phyloP scores from a whole-genome alignment of 2,329 filamentous ascomycete genomes.

The Colletotrichum simmondsii region DNA sequence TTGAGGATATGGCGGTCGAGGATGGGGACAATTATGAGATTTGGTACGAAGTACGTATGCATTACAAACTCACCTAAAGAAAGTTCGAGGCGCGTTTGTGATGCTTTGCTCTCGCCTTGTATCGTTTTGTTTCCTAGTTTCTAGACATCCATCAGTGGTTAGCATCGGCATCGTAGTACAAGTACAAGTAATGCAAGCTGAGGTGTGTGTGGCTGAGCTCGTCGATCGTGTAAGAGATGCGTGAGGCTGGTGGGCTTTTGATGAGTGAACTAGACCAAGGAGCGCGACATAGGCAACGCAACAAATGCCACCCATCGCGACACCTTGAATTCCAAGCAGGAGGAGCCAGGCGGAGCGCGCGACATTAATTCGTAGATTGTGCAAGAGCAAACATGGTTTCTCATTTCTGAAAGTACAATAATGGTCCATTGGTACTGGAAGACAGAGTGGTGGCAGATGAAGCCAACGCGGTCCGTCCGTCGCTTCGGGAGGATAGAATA shows the following conservation, averaged over 20 bases:
- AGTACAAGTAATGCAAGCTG: background rate
- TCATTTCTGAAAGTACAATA: constrained; percentile 27
- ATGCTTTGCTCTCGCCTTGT: background rate
- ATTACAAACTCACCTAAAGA: constrained; percentile 12
- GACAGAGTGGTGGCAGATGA: background rate
- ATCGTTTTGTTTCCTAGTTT: background rate
- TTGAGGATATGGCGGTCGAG: background rate
- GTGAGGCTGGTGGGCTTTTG: constrained; percentile 23
- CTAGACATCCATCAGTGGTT: background rate
- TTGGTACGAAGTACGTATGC: background rate
- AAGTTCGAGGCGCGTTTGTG: background rate
- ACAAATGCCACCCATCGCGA: constrained; percentile 22
- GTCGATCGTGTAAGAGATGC: constrained; percentile 16
- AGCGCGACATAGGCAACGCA: constrained; percentile 1
- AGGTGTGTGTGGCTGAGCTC: constrained; percentile 24
- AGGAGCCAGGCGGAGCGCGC: background rate
- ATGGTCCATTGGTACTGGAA: background rate
- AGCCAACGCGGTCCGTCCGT: constrained; percentile 5
- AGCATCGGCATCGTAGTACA: background rate
- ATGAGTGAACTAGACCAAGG: constrained; percentile 12
- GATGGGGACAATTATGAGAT: background rate
- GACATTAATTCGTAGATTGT: background rate
- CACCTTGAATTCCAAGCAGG: background rate
- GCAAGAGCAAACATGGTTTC: constrained; percentile 5
- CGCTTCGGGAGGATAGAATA: background rate